These are phyloP conservation scores for Aspergillus sp. DNA, from an alignment of 2,329 filamentous ascomycete species.

Conservation along the genomic window DNA sequence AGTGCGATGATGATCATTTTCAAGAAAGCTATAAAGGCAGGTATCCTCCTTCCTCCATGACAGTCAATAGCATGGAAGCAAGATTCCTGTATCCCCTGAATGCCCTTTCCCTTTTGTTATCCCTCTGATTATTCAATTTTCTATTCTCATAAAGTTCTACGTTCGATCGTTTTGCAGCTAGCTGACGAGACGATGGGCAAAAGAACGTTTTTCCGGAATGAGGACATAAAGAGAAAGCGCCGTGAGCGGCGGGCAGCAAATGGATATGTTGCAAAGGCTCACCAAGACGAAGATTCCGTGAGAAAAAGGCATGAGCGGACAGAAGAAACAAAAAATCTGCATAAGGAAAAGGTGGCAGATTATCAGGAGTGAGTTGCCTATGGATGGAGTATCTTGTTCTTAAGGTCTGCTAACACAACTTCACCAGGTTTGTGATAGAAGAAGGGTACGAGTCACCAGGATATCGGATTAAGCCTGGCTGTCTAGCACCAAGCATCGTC, in stretches of 20 bases:
- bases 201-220: slow-evolving; percentile 1
- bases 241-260: background rate
- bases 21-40: slow-evolving; percentile 2
- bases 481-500: background rate
- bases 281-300: slow-evolving; percentile 2
- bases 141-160: background rate
- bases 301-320: slow-evolving; percentile 1
- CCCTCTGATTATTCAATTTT: slow-evolving; percentile 1
- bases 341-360: background rate
- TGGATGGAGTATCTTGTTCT: background rate
- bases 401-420: background rate
- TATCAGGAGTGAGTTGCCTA: slow-evolving; percentile 1
- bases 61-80: slow-evolving; percentile 2
- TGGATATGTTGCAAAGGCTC: slow-evolving; percentile 1
- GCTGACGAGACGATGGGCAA: slow-evolving; percentile 2
- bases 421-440: slow-evolving; percentile 6
- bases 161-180: background rate
- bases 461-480: slow-evolving; percentile 4
- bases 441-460: slow-evolving; percentile 4
- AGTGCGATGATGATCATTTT: background rate
- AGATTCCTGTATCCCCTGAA: background rate
- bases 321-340: background rate
- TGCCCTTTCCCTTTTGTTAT: background rate
- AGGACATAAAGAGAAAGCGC: slow-evolving; percentile 1
- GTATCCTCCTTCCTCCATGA: background rate